A percentile compares a stretch with the other conserved stretches of the same genome.
These are phyloP conservation scores for Quercus engelmannii DNA, from an alignment of 306 rosid species.

Conservation along the genomic window DNA sequence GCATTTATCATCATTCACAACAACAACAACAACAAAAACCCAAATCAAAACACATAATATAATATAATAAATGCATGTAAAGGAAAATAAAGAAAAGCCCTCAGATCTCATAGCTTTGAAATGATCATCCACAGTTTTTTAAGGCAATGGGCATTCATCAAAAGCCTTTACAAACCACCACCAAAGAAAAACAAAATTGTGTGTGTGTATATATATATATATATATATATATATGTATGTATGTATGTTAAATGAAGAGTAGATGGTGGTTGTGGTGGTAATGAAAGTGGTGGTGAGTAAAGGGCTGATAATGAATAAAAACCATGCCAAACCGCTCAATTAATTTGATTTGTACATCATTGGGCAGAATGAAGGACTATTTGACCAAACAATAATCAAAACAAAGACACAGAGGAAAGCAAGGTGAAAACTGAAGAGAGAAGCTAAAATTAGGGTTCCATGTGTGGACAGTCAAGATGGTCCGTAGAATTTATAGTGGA, in stretches of 20 bases:
- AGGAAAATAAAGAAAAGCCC: background rate
- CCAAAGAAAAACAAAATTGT: background rate
- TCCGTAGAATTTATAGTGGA: no score
- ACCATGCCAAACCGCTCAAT: constrained; percentile 21
- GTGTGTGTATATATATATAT: no score
- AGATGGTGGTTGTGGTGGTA: background rate
- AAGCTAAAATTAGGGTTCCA: no score
- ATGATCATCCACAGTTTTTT: constrained; percentile 7
- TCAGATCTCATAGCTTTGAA: constrained; percentile 35
- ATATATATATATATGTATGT: no score
- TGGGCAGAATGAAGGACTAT: background rate
- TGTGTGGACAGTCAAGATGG: no score
- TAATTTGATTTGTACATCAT: constrained; percentile 28
- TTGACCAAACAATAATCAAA: no score
- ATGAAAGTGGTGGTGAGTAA: background rate
- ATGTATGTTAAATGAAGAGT: background rate
- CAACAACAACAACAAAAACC: background rate
- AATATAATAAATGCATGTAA: no score
- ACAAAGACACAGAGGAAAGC: no score
- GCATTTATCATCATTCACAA: constrained; percentile 30
- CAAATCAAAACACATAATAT: no score
- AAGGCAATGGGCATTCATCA: constrained; percentile 25
- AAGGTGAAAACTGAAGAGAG: no score
- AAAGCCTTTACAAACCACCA: constrained; percentile 22
- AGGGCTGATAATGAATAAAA: constrained; percentile 20